phyloP scores from a whole-genome alignment of 495 filamentous ascomycete genomes.

The Terfezia claveryi region DNA sequence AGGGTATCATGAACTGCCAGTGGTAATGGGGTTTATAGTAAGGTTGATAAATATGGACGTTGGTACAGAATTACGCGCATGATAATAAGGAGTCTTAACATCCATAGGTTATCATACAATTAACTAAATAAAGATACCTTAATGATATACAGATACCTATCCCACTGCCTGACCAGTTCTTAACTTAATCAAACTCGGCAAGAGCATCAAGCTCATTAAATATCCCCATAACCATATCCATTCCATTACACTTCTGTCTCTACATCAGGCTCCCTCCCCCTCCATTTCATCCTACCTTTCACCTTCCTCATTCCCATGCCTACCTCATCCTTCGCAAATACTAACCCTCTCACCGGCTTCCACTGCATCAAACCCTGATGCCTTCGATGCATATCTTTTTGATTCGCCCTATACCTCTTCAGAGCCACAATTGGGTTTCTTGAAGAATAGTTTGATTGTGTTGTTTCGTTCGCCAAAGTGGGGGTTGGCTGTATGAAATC shows the following conservation, averaged over 20 bases:
- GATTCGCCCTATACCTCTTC: constrained; percentile 30
- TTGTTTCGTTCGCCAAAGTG: background rate
- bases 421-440: background rate
- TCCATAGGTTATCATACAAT: no score
- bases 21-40: no score
- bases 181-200: no score
- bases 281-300: constrained; percentile 31
- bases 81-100: no score
- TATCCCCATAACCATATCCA: no score
- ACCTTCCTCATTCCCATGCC: constrained; percentile 37
- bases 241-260: constrained; percentile 36
- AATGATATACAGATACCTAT: no score
- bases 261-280: constrained; percentile 44
- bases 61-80: no score
- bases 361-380: constrained; percentile 59
- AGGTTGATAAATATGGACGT: no score
- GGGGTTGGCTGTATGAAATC: constrained; percentile 23
- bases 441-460: background rate
- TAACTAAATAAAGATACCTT: no score
- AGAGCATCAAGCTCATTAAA: no score
- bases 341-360: constrained; percentile 45
- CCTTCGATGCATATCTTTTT: constrained; percentile 40
- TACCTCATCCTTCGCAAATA: constrained; percentile 49
- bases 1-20: no score
- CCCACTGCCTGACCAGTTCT: no score